Conservation (phyloP, 1,139 yeast genomes). For the Blastobotrys arbuscula region DNA sequence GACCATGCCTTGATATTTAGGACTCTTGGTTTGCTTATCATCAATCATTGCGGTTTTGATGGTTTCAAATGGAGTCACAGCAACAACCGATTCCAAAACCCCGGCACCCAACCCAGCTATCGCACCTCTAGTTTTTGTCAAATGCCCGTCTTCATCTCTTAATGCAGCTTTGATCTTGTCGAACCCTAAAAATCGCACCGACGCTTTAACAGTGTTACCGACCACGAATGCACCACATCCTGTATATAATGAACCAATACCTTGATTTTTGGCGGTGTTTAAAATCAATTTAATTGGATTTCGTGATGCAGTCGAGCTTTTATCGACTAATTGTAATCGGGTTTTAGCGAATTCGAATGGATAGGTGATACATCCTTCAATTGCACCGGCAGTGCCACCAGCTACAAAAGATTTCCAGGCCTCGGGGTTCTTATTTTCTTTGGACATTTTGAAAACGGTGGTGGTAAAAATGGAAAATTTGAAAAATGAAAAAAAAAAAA, state of each 20-base stretch:
- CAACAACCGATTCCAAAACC: conserved; percentile 79
- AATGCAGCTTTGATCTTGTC: conserved; percentile 75
- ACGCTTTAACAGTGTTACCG: conserved; percentile 94
- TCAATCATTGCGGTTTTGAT: conserved; percentile 94
- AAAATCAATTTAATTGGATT: conserved; percentile 80
- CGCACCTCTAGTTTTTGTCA: conserved; percentile 86
- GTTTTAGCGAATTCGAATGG: conserved; percentile 98
- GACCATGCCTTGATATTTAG: conserved; percentile 65
- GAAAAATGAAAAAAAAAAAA: neutral
- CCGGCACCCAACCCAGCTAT: conserved; percentile 97
- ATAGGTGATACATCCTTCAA: conserved; percentile 84
- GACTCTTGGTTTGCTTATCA: conserved; percentile 71
- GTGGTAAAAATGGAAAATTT: neutral
- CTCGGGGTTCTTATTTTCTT: conserved; percentile 23
- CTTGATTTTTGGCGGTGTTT: conserved; percentile 70
- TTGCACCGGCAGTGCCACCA: conserved; percentile 92
- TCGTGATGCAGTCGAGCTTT: conserved; percentile 57
- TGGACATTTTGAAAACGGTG: too few species aligned
- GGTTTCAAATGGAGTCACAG: conserved; percentile 96
- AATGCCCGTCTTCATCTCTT: conserved; percentile 77
- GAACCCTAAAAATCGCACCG: conserved; percentile 87
- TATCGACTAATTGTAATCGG: conserved; percentile 76
- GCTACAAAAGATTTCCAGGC: conserved; percentile 75
- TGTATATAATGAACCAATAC: conserved; percentile 73
- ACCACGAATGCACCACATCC: conserved; percentile 98